Conservation (phyloP, 352 stramenopile species). For the Phytophthora aleatoria region DNA sequence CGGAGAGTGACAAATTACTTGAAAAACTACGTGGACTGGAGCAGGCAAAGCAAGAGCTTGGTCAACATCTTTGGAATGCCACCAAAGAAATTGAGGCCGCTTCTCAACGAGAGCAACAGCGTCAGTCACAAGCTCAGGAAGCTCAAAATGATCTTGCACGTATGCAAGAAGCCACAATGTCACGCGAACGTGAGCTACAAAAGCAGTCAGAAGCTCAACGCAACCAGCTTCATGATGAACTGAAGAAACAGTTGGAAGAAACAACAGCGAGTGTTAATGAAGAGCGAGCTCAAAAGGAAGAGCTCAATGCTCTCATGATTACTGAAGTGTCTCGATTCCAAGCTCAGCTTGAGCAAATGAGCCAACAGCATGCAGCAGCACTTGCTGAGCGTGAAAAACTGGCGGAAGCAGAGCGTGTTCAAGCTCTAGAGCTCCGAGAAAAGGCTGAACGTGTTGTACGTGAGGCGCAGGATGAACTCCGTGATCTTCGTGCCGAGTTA, state of each 20-base stretch:
- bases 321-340: conserved; percentile 53
- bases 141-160: conserved; percentile 37
- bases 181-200: conserved; percentile 48
- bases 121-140: conserved; percentile 27
- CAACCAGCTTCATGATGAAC: conserved; percentile 41
- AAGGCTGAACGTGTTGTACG: conserved; percentile 30
- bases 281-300: conserved; percentile 67
- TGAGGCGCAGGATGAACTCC: conserved; percentile 35
- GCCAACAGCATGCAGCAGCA: conserved; percentile 22
- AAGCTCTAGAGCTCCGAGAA: conserved; percentile 41
- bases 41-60: conserved; percentile 57
- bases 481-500: conserved; percentile 40
- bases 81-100: conserved; percentile 51
- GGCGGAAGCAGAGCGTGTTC: conserved; percentile 28
- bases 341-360: conserved; percentile 39
- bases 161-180: conserved; percentile 20
- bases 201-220: conserved; percentile 46
- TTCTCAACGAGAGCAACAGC: conserved; percentile 36
- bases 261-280: conserved; percentile 34
- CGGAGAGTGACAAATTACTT: conserved; percentile 14
- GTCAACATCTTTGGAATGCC: conserved; percentile 63
- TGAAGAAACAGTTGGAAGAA: conserved; percentile 48
- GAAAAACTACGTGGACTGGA: conserved; percentile 29
- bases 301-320: conserved; percentile 65
- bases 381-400: conserved; percentile 27